Percentiles rank a stretch among this genome's conserved stretches.
Evolutionary conservation across 2,329 filamentous ascomycete genomes (phyloP).

Genomic region (Paraphoma sp.): DNA sequence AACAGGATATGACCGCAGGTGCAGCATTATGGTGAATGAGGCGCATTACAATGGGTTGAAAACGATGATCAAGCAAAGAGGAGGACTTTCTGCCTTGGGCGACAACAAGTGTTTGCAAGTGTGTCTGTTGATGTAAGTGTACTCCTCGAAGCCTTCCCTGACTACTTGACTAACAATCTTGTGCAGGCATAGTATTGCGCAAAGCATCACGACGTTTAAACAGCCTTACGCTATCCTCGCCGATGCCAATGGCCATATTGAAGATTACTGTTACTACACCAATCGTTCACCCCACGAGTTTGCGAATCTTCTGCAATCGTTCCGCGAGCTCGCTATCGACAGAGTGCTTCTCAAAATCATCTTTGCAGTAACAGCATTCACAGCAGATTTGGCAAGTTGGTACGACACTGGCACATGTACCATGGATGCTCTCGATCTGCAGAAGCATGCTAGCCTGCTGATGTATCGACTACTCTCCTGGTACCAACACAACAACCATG

Average conservation of each 20-base stretch:
- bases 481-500: constrained; percentile 27
- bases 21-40: constrained; percentile 25
- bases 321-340: constrained; percentile 26
- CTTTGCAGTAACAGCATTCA: constrained; percentile 23
- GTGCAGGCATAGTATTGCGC: constrained; percentile 42
- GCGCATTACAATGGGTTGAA: constrained; percentile 39
- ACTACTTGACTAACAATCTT: background rate
- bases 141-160: background rate
- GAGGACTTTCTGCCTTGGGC: constrained; percentile 34
- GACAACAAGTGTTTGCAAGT: constrained; percentile 39
- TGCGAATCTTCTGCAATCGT: constrained; percentile 21
- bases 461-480: constrained; percentile 36
- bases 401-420: constrained; percentile 18
- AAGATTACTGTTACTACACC: constrained; percentile 28
- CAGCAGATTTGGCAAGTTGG: constrained; percentile 28
- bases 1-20: constrained; percentile 20
- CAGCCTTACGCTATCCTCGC: constrained; percentile 35
- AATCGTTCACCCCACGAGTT: constrained; percentile 17
- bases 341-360: constrained; percentile 25
- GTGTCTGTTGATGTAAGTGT: constrained; percentile 40
- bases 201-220: constrained; percentile 38
- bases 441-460: constrained; percentile 37
- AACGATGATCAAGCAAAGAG: constrained; percentile 44
- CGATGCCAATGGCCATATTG: constrained; percentile 21
- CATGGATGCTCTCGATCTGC: constrained; percentile 37